phyloP scores from a whole-genome alignment of 495 filamentous ascomycete genomes.

The Tirmania nivea region DNA sequence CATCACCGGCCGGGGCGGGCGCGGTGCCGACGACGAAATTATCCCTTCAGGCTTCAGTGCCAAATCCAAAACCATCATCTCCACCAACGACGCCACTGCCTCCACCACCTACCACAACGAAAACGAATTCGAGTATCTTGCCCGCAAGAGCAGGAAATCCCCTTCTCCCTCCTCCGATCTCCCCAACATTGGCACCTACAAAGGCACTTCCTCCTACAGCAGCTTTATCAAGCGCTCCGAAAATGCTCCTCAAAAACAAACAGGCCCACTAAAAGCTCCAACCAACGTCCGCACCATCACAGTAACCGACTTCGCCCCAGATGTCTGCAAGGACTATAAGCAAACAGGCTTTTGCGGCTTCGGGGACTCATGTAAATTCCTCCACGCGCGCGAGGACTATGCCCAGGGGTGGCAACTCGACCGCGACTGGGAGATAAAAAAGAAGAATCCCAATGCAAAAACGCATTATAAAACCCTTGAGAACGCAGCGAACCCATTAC shows the following conservation, averaged over 20 bases:
- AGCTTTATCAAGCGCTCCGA: constrained; percentile 64
- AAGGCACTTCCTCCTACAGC: constrained; percentile 46
- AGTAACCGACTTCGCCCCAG: constrained; percentile 73
- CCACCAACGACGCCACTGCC: constrained; percentile 78
- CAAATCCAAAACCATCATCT: constrained; percentile 25
- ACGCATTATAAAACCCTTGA: constrained; percentile 36
- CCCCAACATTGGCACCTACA: constrained; percentile 44
- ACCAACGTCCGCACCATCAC: constrained; percentile 84
- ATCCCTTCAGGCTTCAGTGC: constrained; percentile 30
- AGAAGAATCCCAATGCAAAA: constrained; percentile 34
- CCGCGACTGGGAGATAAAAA: constrained; percentile 71
- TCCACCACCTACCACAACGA: constrained; percentile 80
- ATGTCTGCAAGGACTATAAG: constrained; percentile 93
- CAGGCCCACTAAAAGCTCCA: constrained; percentile 73
- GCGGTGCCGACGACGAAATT: constrained; percentile 17
- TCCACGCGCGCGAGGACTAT: constrained; percentile 72
- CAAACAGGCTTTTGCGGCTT: constrained; percentile 71
- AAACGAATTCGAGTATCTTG: constrained; percentile 26
- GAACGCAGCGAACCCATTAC: constrained; percentile 28
- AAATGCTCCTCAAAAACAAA: constrained; percentile 44
- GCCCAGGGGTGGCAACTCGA: constrained; percentile 91
- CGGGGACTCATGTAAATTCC: constrained; percentile 66
- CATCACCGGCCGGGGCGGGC: background rate
- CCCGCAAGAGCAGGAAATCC: constrained; percentile 36
- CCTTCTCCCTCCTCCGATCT: constrained; percentile 11